Base-by-base conservation (phyloP, 2,329 filamentous ascomycete genomes). In the Colletotrichum cordylinicola region DNA sequence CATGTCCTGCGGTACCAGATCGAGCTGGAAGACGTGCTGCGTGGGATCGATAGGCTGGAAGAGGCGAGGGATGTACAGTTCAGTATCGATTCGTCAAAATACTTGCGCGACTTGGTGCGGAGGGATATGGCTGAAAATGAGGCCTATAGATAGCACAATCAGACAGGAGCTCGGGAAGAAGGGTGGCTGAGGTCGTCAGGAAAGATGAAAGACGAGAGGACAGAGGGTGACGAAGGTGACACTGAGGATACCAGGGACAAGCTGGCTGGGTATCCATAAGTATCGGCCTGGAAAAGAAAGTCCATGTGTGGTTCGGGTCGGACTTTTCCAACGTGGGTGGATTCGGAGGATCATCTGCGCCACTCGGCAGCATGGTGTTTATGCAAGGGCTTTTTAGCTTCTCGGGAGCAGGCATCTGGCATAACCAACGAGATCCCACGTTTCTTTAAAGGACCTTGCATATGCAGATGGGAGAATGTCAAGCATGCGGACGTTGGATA, bases 311-410 rank as follows among this genome's bases (percentile, higher is more conserved):
- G 39, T 48, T n/a, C 43, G 43, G 9, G 43, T 48, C n/a, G 43
- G 43, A 52, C n/a, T 52, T 52, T 52, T 21, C 13, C 43, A 52
- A 21, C 6, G 43, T 52, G 43, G 43, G 43, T 52, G 43, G 43
- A 24, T 52, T 52, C 12, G 43, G 12, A 24, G 6, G 43, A 52
- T n/a, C 43, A 21, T 2, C 43, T 2, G 43, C 43, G 43, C 43
- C 43, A 52, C 43, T 52, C 43, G n/a, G 43, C 43, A 21, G 43
- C 43, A 52, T 52, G 43, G n/a, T 52, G 43, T 21, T 13, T 2
- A 52, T 52, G 43, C 43, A 52, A 52, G 43, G 43, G 43, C 43
- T 52, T 52, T 52, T 52, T 52, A 52, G 43, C 43, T 52, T 52
- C n/a, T 52, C 43, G 43, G 43, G n/a, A 52, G 43, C 43, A 52